Conservation (phyloP, 306 rosid species). For the Corylus heterophylla region DNA sequence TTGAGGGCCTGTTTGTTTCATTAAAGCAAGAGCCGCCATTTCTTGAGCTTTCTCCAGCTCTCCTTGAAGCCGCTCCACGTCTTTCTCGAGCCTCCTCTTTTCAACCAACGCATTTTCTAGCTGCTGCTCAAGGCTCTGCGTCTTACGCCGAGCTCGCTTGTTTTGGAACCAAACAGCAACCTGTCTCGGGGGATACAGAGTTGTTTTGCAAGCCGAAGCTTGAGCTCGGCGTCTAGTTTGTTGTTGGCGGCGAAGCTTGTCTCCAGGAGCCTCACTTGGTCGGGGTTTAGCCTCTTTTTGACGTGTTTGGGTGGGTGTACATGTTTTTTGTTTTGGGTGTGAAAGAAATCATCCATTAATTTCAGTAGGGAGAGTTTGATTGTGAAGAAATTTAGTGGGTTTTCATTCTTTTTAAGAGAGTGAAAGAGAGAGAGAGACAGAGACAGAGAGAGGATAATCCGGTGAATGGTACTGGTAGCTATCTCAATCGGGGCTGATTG, state of each 20-base stretch:
- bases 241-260: slow-evolving; percentile 48
- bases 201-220: slow-evolving; percentile 50
- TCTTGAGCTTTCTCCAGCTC: slow-evolving; percentile 48
- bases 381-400: not conserved
- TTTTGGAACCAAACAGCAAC: slow-evolving; percentile 71
- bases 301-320: slow-evolving; percentile 20
- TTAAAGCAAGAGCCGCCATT: slow-evolving; percentile 24
- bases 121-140: slow-evolving; percentile 51
- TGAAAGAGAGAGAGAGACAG: not conserved
- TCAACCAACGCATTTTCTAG: slow-evolving; percentile 50
- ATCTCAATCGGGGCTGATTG: not conserved
- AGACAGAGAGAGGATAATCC: no score
- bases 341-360: slow-evolving; percentile 36
- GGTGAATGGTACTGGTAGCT: not conserved
- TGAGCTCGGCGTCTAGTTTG: slow-evolving; percentile 56
- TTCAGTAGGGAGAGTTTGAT: no score
- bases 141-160: slow-evolving; percentile 68
- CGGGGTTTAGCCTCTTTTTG: slow-evolving; percentile 54
- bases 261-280: slow-evolving; percentile 57
- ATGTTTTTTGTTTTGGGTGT: slow-evolving; percentile 30
- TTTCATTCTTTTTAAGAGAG: slow-evolving; percentile 20
- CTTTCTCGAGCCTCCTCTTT: slow-evolving; percentile 54
- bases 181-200: slow-evolving; percentile 55
- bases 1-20: slow-evolving; percentile 22
- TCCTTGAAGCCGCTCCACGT: slow-evolving; percentile 45